These are phyloP conservation scores for Persicaria tinctoria DNA, from an alignment of 148 eudicot species.

Conservation along the genomic window DNA sequence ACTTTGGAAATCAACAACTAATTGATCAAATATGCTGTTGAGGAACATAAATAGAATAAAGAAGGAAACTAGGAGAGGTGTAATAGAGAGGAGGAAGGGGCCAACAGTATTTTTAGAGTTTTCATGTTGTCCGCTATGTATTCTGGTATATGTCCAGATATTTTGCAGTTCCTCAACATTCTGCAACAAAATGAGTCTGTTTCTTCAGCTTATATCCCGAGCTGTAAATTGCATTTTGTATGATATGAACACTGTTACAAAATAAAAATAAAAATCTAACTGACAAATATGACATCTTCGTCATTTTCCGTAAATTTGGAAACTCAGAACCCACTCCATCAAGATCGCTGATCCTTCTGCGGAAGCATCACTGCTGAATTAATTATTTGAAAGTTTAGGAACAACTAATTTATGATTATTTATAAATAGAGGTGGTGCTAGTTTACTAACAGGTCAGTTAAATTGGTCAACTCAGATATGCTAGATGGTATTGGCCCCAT, in stretches of 20 bases:
- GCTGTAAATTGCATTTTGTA: background rate
- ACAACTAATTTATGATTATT: background rate
- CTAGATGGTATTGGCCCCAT: constrained; percentile 59
- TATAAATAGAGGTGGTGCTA: constrained; percentile 11
- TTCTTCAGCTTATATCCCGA: background rate
- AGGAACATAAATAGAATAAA: constrained; percentile 5
- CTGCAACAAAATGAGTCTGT: constrained; percentile 24
- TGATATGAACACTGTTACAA: background rate
- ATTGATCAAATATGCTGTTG: background rate
- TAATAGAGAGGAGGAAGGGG: constrained; percentile 5
- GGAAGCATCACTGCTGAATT: constrained; percentile 2
- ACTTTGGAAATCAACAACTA: background rate
- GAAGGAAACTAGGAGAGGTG: background rate
- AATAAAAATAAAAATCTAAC: constrained; percentile 13
- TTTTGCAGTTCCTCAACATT: constrained; percentile 53
- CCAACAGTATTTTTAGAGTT: constrained; percentile 31
- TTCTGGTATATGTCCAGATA: constrained; percentile 38
- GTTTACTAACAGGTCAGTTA: constrained; percentile 46
- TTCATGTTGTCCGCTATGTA: constrained; percentile 23
- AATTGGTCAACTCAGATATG: constrained; percentile 36
- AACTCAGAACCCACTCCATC: constrained; percentile 39
- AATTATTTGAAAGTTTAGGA: background rate
- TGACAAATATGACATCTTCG: constrained; percentile 29
- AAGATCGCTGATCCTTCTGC: constrained; percentile 55
- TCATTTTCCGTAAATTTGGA: constrained; percentile 37